phyloP scores from a whole-genome alignment of 257 asterid species.

The Perilla frutescens region DNA sequence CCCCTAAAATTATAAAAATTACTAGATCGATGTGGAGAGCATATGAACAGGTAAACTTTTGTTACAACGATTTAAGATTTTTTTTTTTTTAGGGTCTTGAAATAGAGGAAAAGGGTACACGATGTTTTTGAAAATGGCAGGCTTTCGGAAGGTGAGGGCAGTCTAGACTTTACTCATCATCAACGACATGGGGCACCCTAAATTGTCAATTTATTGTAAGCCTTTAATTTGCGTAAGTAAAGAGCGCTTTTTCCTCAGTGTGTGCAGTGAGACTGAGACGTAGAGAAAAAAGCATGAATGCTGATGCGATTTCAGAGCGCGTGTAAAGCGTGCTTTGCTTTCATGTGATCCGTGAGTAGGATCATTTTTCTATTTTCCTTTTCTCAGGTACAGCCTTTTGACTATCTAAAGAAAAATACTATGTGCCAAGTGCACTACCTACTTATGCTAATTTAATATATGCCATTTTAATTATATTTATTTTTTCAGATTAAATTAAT shows the following conservation, averaged over 20 bases:
- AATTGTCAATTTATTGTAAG: constrained; percentile 36
- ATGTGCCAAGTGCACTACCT: too few relatives aligned
- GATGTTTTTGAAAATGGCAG: constrained; percentile 27
- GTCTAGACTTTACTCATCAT: constrained; percentile 36
- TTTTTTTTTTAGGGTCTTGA: too few relatives aligned
- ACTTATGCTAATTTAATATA: too few relatives aligned
- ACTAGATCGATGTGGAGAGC: constrained; percentile 14
- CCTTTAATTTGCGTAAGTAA: constrained; percentile 35
- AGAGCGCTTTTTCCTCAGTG: constrained; percentile 37
- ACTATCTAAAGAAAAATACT: too few relatives aligned
- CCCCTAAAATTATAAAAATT: constrained; percentile 30
- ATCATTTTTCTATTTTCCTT: not conserved
- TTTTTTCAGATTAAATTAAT: too few relatives aligned
- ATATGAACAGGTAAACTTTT: not conserved
- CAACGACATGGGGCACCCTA: constrained; percentile 34
- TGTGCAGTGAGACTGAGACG: constrained; percentile 34
- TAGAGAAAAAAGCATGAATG: constrained; percentile 24
- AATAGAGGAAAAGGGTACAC: constrained; percentile 1
- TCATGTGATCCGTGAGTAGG: constrained; percentile 34
- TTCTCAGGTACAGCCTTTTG: constrained; percentile 12
- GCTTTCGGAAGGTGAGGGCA: constrained; percentile 42
- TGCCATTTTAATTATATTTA: too few relatives aligned
- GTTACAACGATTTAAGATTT: not conserved
- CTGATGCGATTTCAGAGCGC: constrained; percentile 46
- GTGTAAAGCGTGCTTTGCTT: constrained; percentile 45